These are phyloP conservation scores for Coemansia sp. DNA, from an alignment of 192 early-diverging fungal species.

Conservation along the genomic window DNA sequence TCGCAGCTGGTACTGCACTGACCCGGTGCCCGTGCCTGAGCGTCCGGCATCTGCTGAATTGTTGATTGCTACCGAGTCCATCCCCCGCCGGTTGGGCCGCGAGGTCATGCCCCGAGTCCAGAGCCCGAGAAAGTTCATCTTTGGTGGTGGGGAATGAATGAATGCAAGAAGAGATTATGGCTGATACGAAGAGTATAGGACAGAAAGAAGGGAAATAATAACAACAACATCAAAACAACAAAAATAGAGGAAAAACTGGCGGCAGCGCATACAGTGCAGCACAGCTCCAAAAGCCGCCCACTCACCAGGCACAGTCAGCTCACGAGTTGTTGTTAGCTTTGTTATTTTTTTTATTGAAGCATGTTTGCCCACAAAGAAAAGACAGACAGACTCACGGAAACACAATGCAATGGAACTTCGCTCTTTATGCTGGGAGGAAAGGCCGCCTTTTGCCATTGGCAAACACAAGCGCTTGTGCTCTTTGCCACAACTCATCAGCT, in stretches of 20 bases:
- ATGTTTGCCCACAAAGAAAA: too few relatives aligned
- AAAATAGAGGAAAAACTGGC: neutral
- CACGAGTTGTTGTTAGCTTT: too few relatives aligned
- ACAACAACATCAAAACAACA: neutral
- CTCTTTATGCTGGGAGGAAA: neutral
- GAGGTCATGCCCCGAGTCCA: conserved; percentile 53
- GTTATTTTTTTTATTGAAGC: too few relatives aligned
- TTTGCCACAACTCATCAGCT: neutral
- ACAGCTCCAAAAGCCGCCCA: too few relatives aligned
- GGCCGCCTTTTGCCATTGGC: neutral
- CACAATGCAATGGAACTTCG: neutral
- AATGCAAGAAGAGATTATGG: too few relatives aligned
- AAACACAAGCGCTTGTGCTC: neutral
- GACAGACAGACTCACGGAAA: too few relatives aligned
- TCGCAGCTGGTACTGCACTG: conserved; percentile 55
- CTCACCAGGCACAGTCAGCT: too few relatives aligned
- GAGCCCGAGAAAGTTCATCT: conserved; percentile 55
- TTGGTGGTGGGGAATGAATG: neutral
- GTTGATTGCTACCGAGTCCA: conserved; percentile 54
- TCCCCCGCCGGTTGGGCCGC: conserved; percentile 43
- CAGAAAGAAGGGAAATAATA: neutral
- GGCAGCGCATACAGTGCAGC: too few relatives aligned
- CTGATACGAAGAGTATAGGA: too few relatives aligned
- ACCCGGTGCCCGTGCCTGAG: conserved; percentile 27
- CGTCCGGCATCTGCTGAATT: conserved; percentile 18